Evolutionary conservation across 371 early-diverging fungal species (phyloP).

Genomic region (Mycotypha africana): DNA sequence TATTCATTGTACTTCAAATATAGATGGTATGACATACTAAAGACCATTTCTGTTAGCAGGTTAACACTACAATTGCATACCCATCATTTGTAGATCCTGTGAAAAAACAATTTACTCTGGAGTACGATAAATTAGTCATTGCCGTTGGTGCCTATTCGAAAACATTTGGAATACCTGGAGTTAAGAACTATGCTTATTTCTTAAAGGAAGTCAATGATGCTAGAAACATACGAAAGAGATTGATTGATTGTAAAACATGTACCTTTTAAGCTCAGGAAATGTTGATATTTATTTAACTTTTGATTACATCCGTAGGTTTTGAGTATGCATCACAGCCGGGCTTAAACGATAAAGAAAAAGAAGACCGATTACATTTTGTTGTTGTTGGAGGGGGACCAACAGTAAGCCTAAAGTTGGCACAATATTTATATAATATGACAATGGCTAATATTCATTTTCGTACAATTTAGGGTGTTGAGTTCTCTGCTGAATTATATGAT

Average conservation of each 20-base stretch:
- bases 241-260: conserved; percentile 57
- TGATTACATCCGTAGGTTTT: conserved; percentile 42
- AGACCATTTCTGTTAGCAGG: no score
- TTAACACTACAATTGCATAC: no score
- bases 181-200: conserved; percentile 66
- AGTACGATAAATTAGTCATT: conserved; percentile 78
- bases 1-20: conserved; percentile 34
- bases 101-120: conserved; percentile 20
- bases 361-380: conserved; percentile 76
- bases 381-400: conserved; percentile 83
- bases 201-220: conserved; percentile 76
- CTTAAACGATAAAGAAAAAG: conserved; percentile 55
- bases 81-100: not conserved
- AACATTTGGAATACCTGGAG: conserved; percentile 80
- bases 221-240: conserved; percentile 60
- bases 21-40: conserved; percentile 21
- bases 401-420: conserved; percentile 20
- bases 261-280: not conserved
- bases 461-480: conserved; percentile 64
- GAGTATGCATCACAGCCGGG: conserved; percentile 74
- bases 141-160: conserved; percentile 78
- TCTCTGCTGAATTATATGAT: conserved; percentile 75
- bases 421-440: no score
- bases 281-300: not conserved
- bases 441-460: not conserved